Evolutionary conservation across 2,329 filamentous ascomycete species (phyloP).

Genomic region (Clonostachys chloroleuca): DNA sequence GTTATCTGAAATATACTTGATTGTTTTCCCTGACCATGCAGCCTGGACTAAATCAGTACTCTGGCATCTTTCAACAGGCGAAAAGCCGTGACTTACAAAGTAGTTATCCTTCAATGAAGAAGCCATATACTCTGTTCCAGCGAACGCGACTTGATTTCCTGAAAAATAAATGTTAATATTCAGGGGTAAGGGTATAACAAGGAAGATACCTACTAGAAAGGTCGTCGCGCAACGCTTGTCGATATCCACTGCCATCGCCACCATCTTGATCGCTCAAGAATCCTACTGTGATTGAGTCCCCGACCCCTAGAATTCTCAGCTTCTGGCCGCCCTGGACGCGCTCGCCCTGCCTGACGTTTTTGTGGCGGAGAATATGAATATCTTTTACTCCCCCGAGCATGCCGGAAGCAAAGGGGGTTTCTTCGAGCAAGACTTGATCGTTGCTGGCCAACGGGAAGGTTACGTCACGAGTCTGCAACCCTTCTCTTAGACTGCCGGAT

Average conservation of each 20-base stretch:
- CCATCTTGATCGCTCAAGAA: slow-evolving; percentile 10
- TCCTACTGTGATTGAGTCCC: slow-evolving; percentile 30
- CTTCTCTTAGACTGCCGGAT: too few relatives aligned
- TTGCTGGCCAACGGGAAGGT: too few relatives aligned
- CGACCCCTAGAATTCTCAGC: slow-evolving; percentile 26
- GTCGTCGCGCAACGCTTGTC: slow-evolving; percentile 16
- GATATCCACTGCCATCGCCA: slow-evolving; percentile 27
- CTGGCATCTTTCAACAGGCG: too few relatives aligned
- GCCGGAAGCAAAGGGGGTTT: too few relatives aligned
- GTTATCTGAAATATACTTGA: slow-evolving; percentile 24
- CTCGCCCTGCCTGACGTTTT: not conserved
- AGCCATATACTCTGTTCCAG: slow-evolving; percentile 16
- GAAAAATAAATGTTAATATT: too few relatives aligned
- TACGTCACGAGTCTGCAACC: too few relatives aligned
- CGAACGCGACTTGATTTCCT: slow-evolving; percentile 16
- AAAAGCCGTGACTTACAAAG: slow-evolving; percentile 15
- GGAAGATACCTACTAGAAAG: slow-evolving; percentile 15
- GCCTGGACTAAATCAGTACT: slow-evolving; percentile 14
- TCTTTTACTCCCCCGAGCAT: too few relatives aligned
- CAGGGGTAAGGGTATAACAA: not conserved
- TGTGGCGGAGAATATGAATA: not conserved
- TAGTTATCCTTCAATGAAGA: slow-evolving; percentile 21
- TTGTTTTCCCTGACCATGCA: slow-evolving; percentile 28
- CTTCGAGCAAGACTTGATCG: too few relatives aligned
- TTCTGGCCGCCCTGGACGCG: slow-evolving; percentile 15